Base-by-base conservation (phyloP, 768 basidiomycete genomes). In the Ramaria sp. region DNA sequence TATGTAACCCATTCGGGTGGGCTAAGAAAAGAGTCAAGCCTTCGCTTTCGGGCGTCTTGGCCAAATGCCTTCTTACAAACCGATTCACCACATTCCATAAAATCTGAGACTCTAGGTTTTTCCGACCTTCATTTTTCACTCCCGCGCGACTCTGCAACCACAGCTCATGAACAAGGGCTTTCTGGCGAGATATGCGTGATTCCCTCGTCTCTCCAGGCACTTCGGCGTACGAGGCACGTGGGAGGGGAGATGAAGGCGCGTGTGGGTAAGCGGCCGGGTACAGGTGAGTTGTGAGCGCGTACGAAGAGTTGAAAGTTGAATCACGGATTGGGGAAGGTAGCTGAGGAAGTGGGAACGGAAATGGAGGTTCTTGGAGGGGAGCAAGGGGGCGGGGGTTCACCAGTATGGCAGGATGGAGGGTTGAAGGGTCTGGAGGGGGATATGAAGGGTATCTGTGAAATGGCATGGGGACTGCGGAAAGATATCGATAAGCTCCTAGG, bases 1-100 rank as follows among this genome's bases (percentile, higher is more conserved):
- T 94, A 48, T 80, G 81, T 62, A 94, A 86, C 1, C 93, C 91
- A 68, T 90, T 94, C 2, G 89, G 90, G 66, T 94, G 92, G 3
- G 81, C 79, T 48, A 88, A 73, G 60, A 93, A 78, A 52, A 94
- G 68, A 0, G 90, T 94, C 10, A 88, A 52, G 58, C 57, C 52
- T 53, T 22, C 39, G 7, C 59, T 59, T 33, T 53, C 58, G 7
- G 41, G 52, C 10, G 62, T 59, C 17, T 67, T 47, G 7, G 65
- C 71, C 17, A 22, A 9, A 13, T 53, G 27, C 45, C 67, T 69
- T 62, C 73, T 73, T 30, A 78, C 77, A 66, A 86, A 91, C 42
- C 89, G 79, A 64, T 92, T 89, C 34, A 83, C 65, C 52, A 79
- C 83, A 52, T 78, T 82, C 86, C 87, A 90, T 53, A 91, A 67